A percentile compares a stretch with the other conserved stretches of the same genome.
Conservation (phyloP, 164 flowering plant species). For the Cinnamomum micranthum region DNA sequence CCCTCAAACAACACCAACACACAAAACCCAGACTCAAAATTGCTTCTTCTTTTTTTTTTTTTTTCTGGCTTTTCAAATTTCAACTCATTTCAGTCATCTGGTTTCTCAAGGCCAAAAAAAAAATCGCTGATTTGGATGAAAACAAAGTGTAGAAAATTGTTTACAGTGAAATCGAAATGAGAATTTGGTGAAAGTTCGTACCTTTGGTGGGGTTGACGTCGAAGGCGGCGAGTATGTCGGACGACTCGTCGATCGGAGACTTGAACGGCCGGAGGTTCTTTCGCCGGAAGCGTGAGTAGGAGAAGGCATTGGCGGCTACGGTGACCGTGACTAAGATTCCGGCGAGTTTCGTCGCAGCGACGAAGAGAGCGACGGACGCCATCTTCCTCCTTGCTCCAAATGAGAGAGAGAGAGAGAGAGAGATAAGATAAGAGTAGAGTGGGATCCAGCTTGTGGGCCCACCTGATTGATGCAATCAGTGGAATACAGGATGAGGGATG, state of each 20-base stretch:
- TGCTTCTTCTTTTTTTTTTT: no score
- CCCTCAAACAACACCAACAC: background rate
- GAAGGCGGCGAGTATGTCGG: constrained; percentile 72
- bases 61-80: background rate
- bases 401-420: no score
- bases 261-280: constrained; percentile 51
- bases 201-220: constrained; percentile 33
- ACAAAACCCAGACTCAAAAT: background rate
- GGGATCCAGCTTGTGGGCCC: no score
- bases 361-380: constrained; percentile 45
- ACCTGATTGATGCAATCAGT: no score
- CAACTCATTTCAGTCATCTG: background rate
- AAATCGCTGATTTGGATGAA: background rate
- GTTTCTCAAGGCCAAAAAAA: background rate
- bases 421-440: no score
- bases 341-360: constrained; percentile 81
- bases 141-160: background rate
- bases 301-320: constrained; percentile 80
- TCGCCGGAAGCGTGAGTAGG: constrained; percentile 60
- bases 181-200: background rate
- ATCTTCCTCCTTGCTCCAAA: constrained; percentile 17
- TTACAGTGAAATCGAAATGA: background rate
- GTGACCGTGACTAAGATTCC: constrained; percentile 62
- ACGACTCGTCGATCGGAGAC: constrained; percentile 78
- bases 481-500: no score